Base-by-base conservation (phyloP, 2,329 filamentous ascomycete genomes). In the Botrytis porri region DNA sequence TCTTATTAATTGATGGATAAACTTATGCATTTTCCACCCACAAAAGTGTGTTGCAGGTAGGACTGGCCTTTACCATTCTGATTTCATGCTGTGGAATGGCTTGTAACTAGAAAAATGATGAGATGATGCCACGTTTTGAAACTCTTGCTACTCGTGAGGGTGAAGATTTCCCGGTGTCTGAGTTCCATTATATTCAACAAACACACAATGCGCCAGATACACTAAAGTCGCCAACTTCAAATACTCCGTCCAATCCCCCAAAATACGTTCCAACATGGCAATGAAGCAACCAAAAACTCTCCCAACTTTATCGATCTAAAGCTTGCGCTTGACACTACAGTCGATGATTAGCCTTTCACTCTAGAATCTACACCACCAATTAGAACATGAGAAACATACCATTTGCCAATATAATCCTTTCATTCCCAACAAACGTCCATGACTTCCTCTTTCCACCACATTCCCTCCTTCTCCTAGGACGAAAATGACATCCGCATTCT, bases 401-500 rank as follows among this genome's bases (percentile, higher is more conserved):
- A 79, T 79, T 69, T 78, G 76, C 71, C 78, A 79, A 75, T 80
- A 80, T 3, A 79, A 73, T 6, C 78, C 79, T 20, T 74, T 75
- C 67, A 73, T 73, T 37, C 72, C 75, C 45, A 79, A 64, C 32
- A 80, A 69, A 16, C 72, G 63, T 2, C 69, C 59, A 73, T 80
- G 79, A 67, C 75, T 74, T 4, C 79, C 78, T n/a, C 60, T 75
- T 73, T 80, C 79, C 9, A 78, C 61, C 4, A 80, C 75, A 51
- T 74, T 77, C 5, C 79, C 79, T 20, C 69, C n/a, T 37, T 77
- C 77, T 3, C 77, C 77, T 18, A 79, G 62, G 39, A 79, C 78
- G 64, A 78, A 79, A 70, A 79, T 79, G 18, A 78, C 64, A 74
- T 79, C 77, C 1, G 92, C 92, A 76, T 94, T 91, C 81, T 93